These are phyloP conservation scores for Euphorbia neoarborescens DNA, from an alignment of 441 rosid species.

Conservation along the genomic window DNA sequence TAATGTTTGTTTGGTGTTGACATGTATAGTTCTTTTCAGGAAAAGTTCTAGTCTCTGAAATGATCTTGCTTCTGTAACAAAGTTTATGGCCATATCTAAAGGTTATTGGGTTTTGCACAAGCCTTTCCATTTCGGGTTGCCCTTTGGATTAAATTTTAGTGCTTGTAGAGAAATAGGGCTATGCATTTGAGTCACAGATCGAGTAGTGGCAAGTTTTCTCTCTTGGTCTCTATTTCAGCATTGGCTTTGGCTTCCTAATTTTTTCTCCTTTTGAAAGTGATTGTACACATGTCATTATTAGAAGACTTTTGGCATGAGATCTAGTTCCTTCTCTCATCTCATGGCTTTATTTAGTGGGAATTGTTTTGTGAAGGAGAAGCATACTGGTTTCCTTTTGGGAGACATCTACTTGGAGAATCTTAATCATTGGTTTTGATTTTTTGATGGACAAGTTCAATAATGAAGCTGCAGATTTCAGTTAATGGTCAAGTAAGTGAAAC, in stretches of 20 bases:
- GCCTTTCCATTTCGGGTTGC: neutral
- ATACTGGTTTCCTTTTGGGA: neutral
- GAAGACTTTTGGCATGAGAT: slow-evolving; percentile 14
- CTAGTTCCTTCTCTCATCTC: slow-evolving; percentile 9
- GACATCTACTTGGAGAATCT: slow-evolving; percentile 21
- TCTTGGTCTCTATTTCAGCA: slow-evolving; percentile 12
- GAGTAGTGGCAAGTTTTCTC: slow-evolving; percentile 12
- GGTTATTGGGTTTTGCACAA: neutral
- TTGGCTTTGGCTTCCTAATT: slow-evolving; percentile 11
- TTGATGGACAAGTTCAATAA: slow-evolving; percentile 26
- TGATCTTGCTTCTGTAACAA: neutral
- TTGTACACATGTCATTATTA: slow-evolving; percentile 1
- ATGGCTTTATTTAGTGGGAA: slow-evolving; percentile 7
- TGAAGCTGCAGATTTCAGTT: slow-evolving; percentile 31
- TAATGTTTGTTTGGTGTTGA: neutral
- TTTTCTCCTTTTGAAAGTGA: slow-evolving; percentile 10
- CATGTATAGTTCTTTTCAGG: slow-evolving; percentile 2
- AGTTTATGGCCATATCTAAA: neutral
- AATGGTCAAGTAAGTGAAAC: slow-evolving; percentile 41
- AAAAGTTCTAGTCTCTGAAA: neutral
- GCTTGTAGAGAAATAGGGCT: slow-evolving; percentile 7
- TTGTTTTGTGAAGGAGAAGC: slow-evolving; percentile 3
- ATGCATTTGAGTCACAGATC: neutral
- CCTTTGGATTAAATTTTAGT: neutral
- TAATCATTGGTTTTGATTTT: slow-evolving; percentile 20